Evolutionary conservation across 106 monocot genomes (phyloP).

Genomic region (Agapanthus africanus): DNA sequence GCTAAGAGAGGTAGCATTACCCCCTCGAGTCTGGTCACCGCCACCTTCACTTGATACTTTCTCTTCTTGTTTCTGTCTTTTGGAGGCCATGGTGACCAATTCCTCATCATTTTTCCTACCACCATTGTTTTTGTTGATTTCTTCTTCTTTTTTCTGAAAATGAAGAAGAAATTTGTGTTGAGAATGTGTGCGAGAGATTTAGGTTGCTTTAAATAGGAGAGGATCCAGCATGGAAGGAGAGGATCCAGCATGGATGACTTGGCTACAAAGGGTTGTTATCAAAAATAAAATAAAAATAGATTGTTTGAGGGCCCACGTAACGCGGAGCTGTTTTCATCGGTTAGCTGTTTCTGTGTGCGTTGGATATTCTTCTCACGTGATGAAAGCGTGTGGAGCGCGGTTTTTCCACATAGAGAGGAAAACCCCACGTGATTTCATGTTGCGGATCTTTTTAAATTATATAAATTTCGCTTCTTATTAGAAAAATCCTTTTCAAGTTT

Average conservation of each 20-base stretch:
- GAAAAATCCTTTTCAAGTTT: too few relatives aligned
- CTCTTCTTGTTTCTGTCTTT: slow-evolving; percentile 6
- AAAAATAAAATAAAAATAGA: too few relatives aligned
- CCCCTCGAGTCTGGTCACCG: slow-evolving; percentile 30
- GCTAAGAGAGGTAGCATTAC: slow-evolving; percentile 3
- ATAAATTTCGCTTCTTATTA: too few relatives aligned
- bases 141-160: too few relatives aligned
- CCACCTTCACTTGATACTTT: slow-evolving; percentile 17
- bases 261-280: not conserved
- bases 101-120: slow-evolving; percentile 22
- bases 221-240: not conserved
- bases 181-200: not conserved
- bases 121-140: slow-evolving; percentile 27
- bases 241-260: not conserved
- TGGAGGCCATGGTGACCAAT: slow-evolving; percentile 25
- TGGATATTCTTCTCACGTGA: not conserved
- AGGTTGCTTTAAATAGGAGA: not conserved
- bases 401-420: not conserved
- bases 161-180: too few relatives aligned
- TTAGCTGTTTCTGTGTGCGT: not conserved
- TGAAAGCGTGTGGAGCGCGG: not conserved
- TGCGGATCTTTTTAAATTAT: too few relatives aligned
- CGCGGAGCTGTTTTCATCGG: not conserved
- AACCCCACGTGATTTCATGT: not conserved
- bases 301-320: not conserved